Conservation (phyloP, 2,329 filamentous ascomycete genomes). For the Curvularia sp. region DNA sequence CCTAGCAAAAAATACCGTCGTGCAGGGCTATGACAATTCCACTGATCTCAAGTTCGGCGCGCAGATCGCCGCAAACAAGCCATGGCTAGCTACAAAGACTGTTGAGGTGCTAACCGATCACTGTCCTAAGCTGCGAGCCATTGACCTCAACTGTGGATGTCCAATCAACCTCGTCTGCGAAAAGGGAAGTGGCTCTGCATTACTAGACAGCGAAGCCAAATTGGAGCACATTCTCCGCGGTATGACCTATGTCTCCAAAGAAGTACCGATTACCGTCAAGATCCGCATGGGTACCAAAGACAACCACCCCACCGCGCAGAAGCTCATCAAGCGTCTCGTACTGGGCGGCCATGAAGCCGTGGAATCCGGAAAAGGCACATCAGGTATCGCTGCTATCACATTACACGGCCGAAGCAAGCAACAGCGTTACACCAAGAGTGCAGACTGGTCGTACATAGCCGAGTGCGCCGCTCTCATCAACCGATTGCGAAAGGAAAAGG, state of each 20-base stretch:
- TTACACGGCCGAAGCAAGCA: conserved; percentile 92
- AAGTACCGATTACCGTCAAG: conserved; percentile 92
- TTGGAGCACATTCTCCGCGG: conserved; percentile 93
- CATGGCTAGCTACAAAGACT: conserved; percentile 87
- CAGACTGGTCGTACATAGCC: conserved; percentile 95
- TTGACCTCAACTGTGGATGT: conserved; percentile 96
- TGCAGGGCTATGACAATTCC: conserved; percentile 80
- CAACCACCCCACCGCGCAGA: conserved; percentile 77
- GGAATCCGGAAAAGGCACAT: conserved; percentile 65
- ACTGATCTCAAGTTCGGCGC: conserved; percentile 88
- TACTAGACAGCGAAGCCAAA: conserved; percentile 87
- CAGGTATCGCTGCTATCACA: conserved; percentile 90
- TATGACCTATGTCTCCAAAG: conserved; percentile 92
- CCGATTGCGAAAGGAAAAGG: conserved; percentile 74
- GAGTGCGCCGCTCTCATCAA: conserved; percentile 87
- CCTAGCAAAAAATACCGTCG: conserved; percentile 63
- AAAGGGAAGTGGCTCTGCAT: conserved; percentile 84
- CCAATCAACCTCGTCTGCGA: conserved; percentile 94
- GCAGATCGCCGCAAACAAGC: conserved; percentile 91
- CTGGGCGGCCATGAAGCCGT: conserved; percentile 78
- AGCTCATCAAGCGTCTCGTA: conserved; percentile 81
- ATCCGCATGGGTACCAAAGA: conserved; percentile 90
- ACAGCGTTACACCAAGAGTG: conserved; percentile 88
- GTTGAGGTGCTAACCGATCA: conserved; percentile 80
- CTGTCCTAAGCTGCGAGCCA: conserved; percentile 83